Base-by-base conservation (phyloP, 345 rosid genomes). In the Syzygium jambos region DNA sequence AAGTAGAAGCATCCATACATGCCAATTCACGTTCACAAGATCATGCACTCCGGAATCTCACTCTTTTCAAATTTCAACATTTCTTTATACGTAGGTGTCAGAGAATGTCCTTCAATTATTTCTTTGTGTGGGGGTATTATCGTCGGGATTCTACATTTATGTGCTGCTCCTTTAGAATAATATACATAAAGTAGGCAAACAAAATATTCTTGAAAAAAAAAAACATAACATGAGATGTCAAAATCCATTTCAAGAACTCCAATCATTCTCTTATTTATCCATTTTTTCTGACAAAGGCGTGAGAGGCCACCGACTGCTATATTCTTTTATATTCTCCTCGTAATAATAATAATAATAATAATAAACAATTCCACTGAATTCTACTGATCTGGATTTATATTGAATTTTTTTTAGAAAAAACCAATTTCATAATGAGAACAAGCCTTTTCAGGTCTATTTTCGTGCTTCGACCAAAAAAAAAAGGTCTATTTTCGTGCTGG, bases 401-500 rank as follows among this genome's bases (percentile, higher is more conserved):
- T 55, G 46, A 85, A 6, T 43, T 34, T 54, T 19, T 56, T 3
- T 6, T n/a, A 5, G 4, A 17, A 4, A 56, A 29, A 17, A 41
- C n/a, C 34, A 85, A 25, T 57, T 85, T 56, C 12, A 10, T 52
- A 43, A 56, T 80, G 57, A 84, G 68, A 90, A 91, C 92, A 90
- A 85, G 84, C 52, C 16, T 27, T 41, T 55, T 11, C 86, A 87
- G 85, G 89, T 68, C 87, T 63, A 51, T 85, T 16, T 54, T 68
- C 78, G 85, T 30, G 88, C 82, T 90, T n/a, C n/a, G n/a, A n/a
- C n/a, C n/a, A n/a, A n/a, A n/a, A n/a, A n/a, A n/a, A n/a, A n/a
- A n/a, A 87, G 85, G 89, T 68, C 87, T 63, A 51, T 85, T 16
- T 54, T 68, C 78, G 85, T 30, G 88, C 82, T 90, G 91, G 93